Percentiles rank a stretch among this genome's conserved stretches.
These are phyloP conservation scores for Juncus inflexus DNA, from an alignment of 176 grass and related monocot species.

Conservation along the genomic window DNA sequence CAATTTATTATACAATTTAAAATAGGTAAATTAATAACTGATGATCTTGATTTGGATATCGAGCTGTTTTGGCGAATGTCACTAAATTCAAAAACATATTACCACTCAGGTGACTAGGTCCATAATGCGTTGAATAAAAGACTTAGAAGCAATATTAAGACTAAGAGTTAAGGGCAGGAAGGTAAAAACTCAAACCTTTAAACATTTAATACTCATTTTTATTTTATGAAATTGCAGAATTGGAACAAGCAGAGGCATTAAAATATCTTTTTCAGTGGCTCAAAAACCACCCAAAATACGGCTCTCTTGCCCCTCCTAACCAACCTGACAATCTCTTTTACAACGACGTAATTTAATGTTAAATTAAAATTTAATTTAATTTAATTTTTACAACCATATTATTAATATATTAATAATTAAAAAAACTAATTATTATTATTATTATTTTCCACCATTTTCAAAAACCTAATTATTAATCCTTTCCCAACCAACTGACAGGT, in stretches of 20 bases:
- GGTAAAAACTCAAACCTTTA: neutral
- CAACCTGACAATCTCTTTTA: constrained; percentile 68
- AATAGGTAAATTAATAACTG: constrained; percentile 20
- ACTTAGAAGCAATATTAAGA: neutral
- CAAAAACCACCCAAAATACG: constrained; percentile 98
- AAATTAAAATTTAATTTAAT: neutral
- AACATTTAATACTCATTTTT: neutral
- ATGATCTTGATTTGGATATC: constrained; percentile 26
- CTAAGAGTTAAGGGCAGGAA: constrained; percentile 11
- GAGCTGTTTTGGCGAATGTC: constrained; percentile 16
- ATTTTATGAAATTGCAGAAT: constrained; percentile 52
- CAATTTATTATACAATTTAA: constrained; percentile 7
- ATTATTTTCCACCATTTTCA: constrained; percentile 8
- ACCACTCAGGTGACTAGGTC: constrained; percentile 22
- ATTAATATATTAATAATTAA: no score
- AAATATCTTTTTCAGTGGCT: constrained; percentile 87
- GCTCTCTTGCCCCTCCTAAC: constrained; percentile 50
- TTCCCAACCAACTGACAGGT: constrained; percentile 51
- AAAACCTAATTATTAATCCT: constrained; percentile 21
- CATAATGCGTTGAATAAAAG: neutral
- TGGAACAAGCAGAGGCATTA: constrained; percentile 94
- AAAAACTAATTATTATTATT: no score
- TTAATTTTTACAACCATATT: no score
- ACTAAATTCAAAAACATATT: constrained; percentile 21
- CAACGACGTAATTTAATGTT: constrained; percentile 66